phyloP scores from a whole-genome alignment of 1,139 yeast genomes.

The Candida anutae region DNA sequence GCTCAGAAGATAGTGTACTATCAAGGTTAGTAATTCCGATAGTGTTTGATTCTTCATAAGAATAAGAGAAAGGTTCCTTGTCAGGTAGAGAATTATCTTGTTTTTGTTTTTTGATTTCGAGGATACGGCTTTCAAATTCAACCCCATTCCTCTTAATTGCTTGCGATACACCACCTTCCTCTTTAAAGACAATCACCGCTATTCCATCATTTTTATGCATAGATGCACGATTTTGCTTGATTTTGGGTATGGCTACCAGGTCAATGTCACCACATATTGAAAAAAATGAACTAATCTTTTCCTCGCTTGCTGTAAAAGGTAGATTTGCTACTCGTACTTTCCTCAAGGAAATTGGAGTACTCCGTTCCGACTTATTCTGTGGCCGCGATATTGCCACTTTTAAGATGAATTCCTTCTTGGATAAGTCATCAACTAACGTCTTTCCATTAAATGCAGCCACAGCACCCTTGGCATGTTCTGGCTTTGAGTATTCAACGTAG shows the following conservation, averaged over 20 bases:
- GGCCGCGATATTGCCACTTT: conserved; percentile 59
- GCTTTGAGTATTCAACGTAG: conserved; percentile 51
- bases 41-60: no score
- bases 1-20: conserved; percentile 37
- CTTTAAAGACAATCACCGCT: conserved; percentile 46
- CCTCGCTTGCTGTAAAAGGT: conserved; percentile 28
- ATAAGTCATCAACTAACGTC: conserved; percentile 13
- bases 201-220: conserved; percentile 37
- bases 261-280: conserved; percentile 34
- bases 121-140: conserved; percentile 30
- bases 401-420: conserved; percentile 21
- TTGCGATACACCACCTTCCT: conserved; percentile 28
- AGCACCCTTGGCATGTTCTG: conserved; percentile 44
- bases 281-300: conserved; percentile 19
- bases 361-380: conserved; percentile 19
- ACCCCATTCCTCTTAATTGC: conserved; percentile 33
- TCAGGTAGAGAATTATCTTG: conserved; percentile 14
- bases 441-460: conserved; percentile 34
- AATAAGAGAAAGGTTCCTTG: conserved; percentile 17
- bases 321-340: conserved; percentile 49
- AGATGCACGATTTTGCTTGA: conserved; percentile 16
- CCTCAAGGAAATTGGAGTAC: conserved; percentile 43
- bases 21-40: conserved; percentile 40
- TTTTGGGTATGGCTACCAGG: conserved; percentile 41
- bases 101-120: conserved; percentile 31